phyloP scores from a whole-genome alignment of 192 early-diverging fungal genomes.

The Coemansia furcata region DNA sequence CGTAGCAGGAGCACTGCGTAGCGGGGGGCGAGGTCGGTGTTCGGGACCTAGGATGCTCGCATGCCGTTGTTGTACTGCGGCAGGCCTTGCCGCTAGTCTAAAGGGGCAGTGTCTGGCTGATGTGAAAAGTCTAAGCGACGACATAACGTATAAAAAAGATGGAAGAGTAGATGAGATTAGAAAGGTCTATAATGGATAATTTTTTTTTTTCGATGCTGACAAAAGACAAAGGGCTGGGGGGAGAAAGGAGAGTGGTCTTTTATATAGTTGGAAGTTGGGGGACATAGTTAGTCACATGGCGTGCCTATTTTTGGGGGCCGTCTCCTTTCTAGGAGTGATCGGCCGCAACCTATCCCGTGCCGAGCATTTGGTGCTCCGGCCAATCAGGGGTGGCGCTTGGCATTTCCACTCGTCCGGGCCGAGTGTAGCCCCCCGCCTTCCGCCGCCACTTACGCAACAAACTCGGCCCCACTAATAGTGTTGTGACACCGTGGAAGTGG shows the following conservation, averaged over 20 bases:
- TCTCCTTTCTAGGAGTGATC: no score
- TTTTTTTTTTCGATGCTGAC: not conserved
- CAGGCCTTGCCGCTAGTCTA: not conserved
- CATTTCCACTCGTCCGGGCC: not conserved
- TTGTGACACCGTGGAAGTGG: no score
- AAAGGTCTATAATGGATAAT: not conserved
- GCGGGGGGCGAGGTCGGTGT: not conserved
- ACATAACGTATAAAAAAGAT: not conserved
- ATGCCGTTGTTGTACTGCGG: not conserved
- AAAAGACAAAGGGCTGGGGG: not conserved
- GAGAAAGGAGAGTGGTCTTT: not conserved
- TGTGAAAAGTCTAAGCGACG: not conserved
- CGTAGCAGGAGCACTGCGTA: not conserved
- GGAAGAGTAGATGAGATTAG: not conserved
- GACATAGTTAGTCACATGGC: not conserved
- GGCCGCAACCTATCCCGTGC: no score
- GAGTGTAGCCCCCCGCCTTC: not conserved
- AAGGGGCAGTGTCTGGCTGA: not conserved
- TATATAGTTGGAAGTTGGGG: not conserved
- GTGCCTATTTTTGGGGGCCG: not conserved
- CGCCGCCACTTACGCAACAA: no score
- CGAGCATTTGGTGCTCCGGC: not conserved
- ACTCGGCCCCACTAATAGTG: no score
- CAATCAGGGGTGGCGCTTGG: not conserved
- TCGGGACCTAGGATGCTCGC: conserved; percentile 20